Percentiles rank a stretch among this genome's conserved stretches.
phyloP scores from a whole-genome alignment of 208 protist species.

The Spongospora subterranea region DNA sequence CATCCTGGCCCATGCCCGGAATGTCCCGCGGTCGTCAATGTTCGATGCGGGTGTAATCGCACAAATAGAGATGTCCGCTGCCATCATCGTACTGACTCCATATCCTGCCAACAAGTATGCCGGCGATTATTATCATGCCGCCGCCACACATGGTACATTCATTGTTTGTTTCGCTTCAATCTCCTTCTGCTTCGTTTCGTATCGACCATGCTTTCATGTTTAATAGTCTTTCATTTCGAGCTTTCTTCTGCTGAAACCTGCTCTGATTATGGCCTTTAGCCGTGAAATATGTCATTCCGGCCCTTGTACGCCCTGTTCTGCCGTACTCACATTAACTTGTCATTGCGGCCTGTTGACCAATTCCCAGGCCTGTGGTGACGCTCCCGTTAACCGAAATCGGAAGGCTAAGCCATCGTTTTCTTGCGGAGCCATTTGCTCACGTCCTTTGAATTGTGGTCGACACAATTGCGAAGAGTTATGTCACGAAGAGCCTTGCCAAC shows the following conservation, averaged over 20 bases:
- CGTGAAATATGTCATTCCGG: background rate
- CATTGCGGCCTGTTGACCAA: background rate
- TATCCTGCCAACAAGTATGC: background rate
- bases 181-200: background rate
- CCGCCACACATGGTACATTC: background rate
- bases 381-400: background rate
- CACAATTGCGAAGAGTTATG: background rate
- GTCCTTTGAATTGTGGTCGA: background rate
- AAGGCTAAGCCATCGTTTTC: background rate
- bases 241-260: background rate
- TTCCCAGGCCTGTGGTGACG: background rate
- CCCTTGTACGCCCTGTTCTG: background rate
- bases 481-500: background rate
- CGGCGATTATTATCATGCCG: background rate
- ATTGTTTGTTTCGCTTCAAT: background rate
- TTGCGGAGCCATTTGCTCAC: background rate
- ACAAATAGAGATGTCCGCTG: background rate
- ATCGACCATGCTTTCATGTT: background rate
- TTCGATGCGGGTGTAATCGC: background rate
- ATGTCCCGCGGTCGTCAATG: background rate
- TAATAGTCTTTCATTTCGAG: background rate
- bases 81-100: background rate
- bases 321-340: background rate
- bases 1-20: background rate
- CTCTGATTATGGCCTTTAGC: background rate